Conservation (phyloP, 2,329 filamentous ascomycete species). For the Fusarium redolens region DNA sequence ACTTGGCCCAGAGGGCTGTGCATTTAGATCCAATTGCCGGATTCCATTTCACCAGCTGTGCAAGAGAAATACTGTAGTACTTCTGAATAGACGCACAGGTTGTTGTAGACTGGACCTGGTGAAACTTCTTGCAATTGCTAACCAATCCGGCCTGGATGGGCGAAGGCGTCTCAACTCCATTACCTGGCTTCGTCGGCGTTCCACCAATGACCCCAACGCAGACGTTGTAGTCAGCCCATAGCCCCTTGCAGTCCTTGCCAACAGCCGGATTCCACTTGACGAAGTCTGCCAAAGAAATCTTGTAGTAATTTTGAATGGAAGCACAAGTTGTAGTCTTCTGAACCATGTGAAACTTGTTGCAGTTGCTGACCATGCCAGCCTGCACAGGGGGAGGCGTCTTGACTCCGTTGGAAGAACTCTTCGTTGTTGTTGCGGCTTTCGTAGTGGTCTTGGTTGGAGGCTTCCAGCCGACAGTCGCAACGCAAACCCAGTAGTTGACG, state of each 20-base stretch:
- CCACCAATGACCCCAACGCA: constrained; percentile 13
- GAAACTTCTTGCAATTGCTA: background rate
- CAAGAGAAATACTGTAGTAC: background rate
- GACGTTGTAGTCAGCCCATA: constrained; percentile 3
- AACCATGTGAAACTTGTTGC: background rate
- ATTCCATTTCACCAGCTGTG: background rate
- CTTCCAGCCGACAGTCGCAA: background rate
- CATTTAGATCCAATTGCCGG: background rate
- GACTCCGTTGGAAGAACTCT: background rate
- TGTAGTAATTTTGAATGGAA: constrained; percentile 1
- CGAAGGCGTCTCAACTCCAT: background rate
- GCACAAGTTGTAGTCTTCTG: background rate
- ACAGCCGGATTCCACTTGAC: constrained; percentile 6
- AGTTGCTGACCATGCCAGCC: background rate
- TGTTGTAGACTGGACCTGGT: background rate
- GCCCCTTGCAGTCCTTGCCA: background rate
- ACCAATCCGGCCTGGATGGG: background rate
- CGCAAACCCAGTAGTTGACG: background rate
- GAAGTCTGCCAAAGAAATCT: background rate
- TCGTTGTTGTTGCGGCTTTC: background rate
- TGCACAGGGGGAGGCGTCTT: background rate
- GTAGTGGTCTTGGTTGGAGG: background rate
- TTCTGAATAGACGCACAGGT: background rate
- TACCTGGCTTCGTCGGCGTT: background rate
- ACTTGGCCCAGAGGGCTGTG: background rate